These are phyloP conservation scores for Wallacemonas sp. DNA, from an alignment of 208 protist genomes.

Conservation along the genomic window DNA sequence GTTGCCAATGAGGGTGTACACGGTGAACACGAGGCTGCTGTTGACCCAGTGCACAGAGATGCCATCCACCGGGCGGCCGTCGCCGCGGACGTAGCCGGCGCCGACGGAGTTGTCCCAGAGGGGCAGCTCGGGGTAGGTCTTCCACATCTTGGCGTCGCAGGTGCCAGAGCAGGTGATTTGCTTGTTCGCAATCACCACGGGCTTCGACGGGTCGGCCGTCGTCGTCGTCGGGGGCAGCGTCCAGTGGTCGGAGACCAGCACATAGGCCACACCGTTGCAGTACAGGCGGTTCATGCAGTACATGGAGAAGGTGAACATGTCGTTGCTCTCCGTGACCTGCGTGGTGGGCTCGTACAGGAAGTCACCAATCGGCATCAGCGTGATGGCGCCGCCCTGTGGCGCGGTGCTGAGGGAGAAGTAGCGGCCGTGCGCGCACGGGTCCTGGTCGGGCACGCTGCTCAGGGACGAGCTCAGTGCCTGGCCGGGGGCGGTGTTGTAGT, in stretches of 20 bases:
- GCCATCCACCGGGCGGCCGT: slow-evolving; percentile 58
- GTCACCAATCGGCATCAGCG: slow-evolving; percentile 61
- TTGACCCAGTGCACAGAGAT: slow-evolving; percentile 61
- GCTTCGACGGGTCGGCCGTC: slow-evolving; percentile 2
- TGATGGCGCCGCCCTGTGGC: slow-evolving; percentile 45
- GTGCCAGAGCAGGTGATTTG: slow-evolving; percentile 75
- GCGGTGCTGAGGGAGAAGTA: slow-evolving; percentile 65
- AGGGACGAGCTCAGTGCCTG: slow-evolving; percentile 63
- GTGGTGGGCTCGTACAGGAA: slow-evolving; percentile 64
- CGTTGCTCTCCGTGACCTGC: slow-evolving; percentile 30
- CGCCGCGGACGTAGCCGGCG: slow-evolving; percentile 47
- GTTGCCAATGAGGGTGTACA: slow-evolving; percentile 76
- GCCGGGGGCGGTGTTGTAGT: slow-evolving; percentile 58
- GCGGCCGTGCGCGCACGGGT: slow-evolving; percentile 64
- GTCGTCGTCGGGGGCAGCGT: slow-evolving; percentile 41
- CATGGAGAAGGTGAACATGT: slow-evolving; percentile 72
- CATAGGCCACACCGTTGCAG: slow-evolving; percentile 73
- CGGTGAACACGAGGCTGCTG: slow-evolving; percentile 65
- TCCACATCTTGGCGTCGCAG: slow-evolving; percentile 72
- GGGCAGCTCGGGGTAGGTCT: slow-evolving; percentile 51
- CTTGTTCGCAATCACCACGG: slow-evolving; percentile 42
- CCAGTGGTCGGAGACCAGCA: slow-evolving; percentile 52
- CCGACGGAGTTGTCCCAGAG: slow-evolving; percentile 73
- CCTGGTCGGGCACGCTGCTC: slow-evolving; percentile 51
- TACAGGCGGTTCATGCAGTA: slow-evolving; percentile 59